Evolutionary conservation across 352 stramenopile species (phyloP), one percentile per base, ranked within the genome.

Genomic region (Pythium brassicae): DNA sequence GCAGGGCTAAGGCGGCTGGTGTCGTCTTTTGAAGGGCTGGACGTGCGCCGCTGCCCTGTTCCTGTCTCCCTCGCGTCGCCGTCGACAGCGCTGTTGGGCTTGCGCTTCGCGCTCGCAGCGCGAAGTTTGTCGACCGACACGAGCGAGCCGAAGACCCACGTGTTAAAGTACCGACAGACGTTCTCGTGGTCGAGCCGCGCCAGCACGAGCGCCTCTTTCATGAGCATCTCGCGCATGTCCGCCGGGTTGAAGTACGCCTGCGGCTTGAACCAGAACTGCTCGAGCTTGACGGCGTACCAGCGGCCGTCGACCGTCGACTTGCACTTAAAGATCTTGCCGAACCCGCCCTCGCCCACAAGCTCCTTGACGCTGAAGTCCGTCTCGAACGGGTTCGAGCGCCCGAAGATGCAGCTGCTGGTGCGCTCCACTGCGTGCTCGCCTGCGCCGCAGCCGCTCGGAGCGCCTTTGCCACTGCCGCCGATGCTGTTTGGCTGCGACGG

Each of bases 131-230:
- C 78, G 53, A 83, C 68, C 2, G 82, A 73, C 17, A 92, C 78
- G 19, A 92, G 62, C 11, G 71, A 88, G 19, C 76, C 79, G 14
- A 78, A 70, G 37, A 93, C 79, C 83, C 83, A 93, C 25, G 83
- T 89, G 55, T 89, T 85, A 69, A 80, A 93, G 68, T 98, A 98
- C 8, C 94, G 74, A 27, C 96, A 97, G 43, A 98, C 95, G 60
- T 98, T 97, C 59, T 97, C 93, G 50, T 98, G 92, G 45, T 92
- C 89, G 22, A 98, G 86, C 6, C 87, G 66, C 11, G 90, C 91
- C 58, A 98, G 84, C 8, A 92, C 93, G 2, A 93, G 83, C 4
- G 97, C 92, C 61, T 98, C 94, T 53, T 96, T 91, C 60, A 96
- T 78, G 52, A 98, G 83, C 51, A 97, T 97, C 59, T 88, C 74